Evolutionary conservation across 768 basidiomycete genomes (phyloP).

Genomic region (Cystobasidium ongulense): DNA sequence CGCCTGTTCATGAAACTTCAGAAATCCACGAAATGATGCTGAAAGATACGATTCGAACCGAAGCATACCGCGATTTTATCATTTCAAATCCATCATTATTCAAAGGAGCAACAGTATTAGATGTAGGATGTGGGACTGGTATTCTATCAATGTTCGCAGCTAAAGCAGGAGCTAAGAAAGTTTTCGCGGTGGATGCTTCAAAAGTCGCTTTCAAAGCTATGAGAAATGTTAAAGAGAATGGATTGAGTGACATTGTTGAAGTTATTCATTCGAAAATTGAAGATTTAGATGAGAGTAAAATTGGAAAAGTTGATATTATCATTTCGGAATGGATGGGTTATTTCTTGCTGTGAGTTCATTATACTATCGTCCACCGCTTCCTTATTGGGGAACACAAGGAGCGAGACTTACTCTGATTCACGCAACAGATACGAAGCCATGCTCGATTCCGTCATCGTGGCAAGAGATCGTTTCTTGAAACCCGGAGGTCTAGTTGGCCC

Average conservation of each 20-base stretch:
- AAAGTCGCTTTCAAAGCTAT: conserved; percentile 68
- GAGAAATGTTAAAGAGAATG: conserved; percentile 68
- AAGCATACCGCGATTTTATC: conserved; percentile 86
- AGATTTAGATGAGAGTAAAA: conserved; percentile 35
- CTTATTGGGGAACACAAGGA: neutral
- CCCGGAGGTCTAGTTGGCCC: conserved; percentile 78
- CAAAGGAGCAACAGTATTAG: conserved; percentile 75
- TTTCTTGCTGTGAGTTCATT: conserved; percentile 56
- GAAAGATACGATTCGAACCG: conserved; percentile 84
- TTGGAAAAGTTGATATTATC: conserved; percentile 92
- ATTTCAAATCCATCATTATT: conserved; percentile 71
- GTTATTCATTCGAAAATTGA: conserved; percentile 80
- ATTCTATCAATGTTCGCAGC: conserved; percentile 87
- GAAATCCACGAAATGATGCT: conserved; percentile 97
- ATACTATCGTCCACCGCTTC: too few species aligned
- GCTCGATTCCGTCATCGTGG: conserved; percentile 95
- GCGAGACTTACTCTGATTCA: neutral
- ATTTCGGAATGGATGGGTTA: conserved; percentile 99
- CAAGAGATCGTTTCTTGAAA: conserved; percentile 71
- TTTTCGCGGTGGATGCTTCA: conserved; percentile 86
- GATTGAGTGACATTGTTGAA: conserved; percentile 64
- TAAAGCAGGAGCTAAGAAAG: conserved; percentile 74
- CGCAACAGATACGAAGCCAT: conserved; percentile 73
- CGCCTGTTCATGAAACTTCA: conserved; percentile 43
- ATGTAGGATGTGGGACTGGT: conserved; percentile 93